phyloP scores from a whole-genome alignment of 2,329 filamentous ascomycete species.

The Colletotrichum echinochloae region DNA sequence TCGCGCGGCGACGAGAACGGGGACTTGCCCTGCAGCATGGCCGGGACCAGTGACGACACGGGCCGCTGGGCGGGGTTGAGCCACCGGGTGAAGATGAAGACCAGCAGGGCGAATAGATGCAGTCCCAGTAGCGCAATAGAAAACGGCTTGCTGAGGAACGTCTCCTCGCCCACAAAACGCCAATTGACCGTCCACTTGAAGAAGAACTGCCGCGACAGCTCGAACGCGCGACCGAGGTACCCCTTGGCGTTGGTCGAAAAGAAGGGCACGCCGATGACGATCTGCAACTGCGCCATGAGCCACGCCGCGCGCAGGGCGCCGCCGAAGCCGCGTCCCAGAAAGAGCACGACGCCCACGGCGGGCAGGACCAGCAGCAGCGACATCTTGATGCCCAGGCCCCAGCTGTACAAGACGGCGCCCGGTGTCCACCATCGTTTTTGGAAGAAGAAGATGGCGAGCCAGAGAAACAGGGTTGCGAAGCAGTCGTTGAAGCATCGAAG shows the following conservation, averaged over 20 bases:
- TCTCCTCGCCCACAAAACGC: conserved; percentile 89
- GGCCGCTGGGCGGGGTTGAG: conserved; percentile 73
- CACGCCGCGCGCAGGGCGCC: conserved; percentile 75
- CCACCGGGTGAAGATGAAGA: conserved; percentile 79
- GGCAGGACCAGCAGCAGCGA: conserved; percentile 85
- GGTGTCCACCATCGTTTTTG: conserved; percentile 80
- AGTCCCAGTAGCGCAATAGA: conserved; percentile 73
- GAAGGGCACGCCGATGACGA: conserved; percentile 77
- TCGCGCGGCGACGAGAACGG: conserved; percentile 62
- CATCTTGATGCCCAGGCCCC: conserved; percentile 95
- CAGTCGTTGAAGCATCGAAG: conserved; percentile 97
- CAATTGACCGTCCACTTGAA: conserved; percentile 99
- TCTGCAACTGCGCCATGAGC: conserved; percentile 83
- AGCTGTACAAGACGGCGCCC: conserved; percentile 78
- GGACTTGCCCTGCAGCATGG: conserved; percentile 56
- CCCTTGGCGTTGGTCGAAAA: conserved; percentile 71
- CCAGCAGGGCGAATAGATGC: conserved; percentile 73
- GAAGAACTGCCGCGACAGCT: conserved; percentile 89
- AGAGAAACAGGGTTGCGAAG: conserved; percentile 86
- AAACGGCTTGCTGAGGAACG: conserved; percentile 79
- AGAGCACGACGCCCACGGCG: conserved; percentile 80
- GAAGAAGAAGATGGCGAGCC: conserved; percentile 81
- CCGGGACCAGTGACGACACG: conserved; percentile 63
- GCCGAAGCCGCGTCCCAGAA: conserved; percentile 77
- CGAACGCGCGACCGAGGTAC: conserved; percentile 87